These are phyloP conservation scores for Apiospora saccharicola DNA, from an alignment of 2,329 filamentous ascomycete genomes.

Conservation along the genomic window DNA sequence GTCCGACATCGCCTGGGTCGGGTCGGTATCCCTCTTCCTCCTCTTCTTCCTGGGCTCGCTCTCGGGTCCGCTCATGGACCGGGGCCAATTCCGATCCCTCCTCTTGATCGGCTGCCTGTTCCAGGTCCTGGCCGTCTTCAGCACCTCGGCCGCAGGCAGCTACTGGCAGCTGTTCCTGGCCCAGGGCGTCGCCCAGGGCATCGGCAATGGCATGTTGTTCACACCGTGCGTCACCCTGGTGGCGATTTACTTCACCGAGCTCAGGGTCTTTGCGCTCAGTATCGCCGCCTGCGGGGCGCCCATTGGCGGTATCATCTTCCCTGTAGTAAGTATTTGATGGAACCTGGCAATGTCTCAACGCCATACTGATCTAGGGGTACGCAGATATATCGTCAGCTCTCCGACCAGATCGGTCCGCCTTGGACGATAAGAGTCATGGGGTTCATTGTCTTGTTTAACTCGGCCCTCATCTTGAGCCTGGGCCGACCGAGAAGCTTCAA, in stretches of 20 bases:
- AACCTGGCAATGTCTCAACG: too few species aligned
- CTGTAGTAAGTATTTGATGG: neutral
- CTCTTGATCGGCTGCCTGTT: slow-evolving; percentile 52
- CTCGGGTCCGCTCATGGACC: too few species aligned
- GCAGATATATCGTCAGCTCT: slow-evolving; percentile 31
- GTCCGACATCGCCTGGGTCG: too few species aligned
- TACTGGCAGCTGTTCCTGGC: slow-evolving; percentile 63
- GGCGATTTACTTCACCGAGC: slow-evolving; percentile 41
- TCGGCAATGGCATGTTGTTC: slow-evolving; percentile 45
- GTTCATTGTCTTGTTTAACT: slow-evolving; percentile 38
- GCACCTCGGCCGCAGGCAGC: slow-evolving; percentile 55
- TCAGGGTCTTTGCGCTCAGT: slow-evolving; percentile 42
- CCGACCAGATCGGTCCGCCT: neutral
- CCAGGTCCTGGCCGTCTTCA: slow-evolving; percentile 60
- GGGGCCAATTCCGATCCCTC: too few species aligned
- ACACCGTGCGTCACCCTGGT: slow-evolving; percentile 40
- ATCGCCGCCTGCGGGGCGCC: slow-evolving; percentile 44
- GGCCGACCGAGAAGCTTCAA: slow-evolving; percentile 47
- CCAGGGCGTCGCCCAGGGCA: slow-evolving; percentile 57
- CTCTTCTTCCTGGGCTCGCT: too few species aligned
- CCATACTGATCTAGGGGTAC: neutral
- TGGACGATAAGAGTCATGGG: slow-evolving; percentile 27
- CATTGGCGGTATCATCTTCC: slow-evolving; percentile 32
- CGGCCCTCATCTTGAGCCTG: slow-evolving; percentile 47
- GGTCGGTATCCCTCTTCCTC: too few species aligned